These are phyloP conservation scores for Acidomyces sp. DNA, from an alignment of 495 filamentous ascomycete species.

Conservation along the genomic window DNA sequence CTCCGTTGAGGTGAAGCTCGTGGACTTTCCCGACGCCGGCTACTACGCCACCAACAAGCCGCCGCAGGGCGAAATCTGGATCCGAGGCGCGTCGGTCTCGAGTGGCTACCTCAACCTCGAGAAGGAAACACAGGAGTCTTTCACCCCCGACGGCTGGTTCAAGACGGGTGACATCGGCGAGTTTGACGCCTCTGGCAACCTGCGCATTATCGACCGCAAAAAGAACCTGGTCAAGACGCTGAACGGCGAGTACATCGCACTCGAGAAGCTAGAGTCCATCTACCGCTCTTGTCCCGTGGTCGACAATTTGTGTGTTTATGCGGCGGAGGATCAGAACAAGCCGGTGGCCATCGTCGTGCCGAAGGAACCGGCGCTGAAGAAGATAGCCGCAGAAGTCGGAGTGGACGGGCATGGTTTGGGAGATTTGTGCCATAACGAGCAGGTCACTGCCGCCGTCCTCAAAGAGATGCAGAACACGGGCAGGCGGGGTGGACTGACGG, in stretches of 20 bases:
- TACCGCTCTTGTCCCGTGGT: conserved; percentile 80
- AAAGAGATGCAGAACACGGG: conserved; percentile 70
- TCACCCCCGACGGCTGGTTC: conserved; percentile 80
- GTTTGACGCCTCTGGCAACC: conserved; percentile 66
- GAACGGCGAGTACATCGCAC: conserved; percentile 93
- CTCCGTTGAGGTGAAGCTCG: conserved; percentile 79
- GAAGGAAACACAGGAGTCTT: conserved; percentile 63
- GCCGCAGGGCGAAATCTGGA: conserved; percentile 91
- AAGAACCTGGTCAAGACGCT: conserved; percentile 96
- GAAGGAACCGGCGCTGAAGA: conserved; percentile 70
- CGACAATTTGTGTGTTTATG: conserved; percentile 90
- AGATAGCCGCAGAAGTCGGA: conserved; percentile 59
- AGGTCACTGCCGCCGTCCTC: conserved; percentile 64
- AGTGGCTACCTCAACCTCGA: conserved; percentile 68
- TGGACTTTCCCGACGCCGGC: conserved; percentile 88
- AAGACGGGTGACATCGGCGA: conserved; percentile 92
- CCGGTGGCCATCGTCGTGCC: conserved; percentile 93
- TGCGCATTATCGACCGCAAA: conserved; percentile 90
- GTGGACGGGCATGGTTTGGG: conserved; percentile 60
- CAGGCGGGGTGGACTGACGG: conserved; percentile 58
- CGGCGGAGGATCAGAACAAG: conserved; percentile 64
- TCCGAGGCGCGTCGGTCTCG: conserved; percentile 65
- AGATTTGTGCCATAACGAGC: conserved; percentile 69
- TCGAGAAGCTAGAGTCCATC: conserved; percentile 95
- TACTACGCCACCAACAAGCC: conserved; percentile 78